These are phyloP conservation scores for Penicillium sp. DNA, from an alignment of 2,329 filamentous ascomycete genomes.

Conservation along the genomic window DNA sequence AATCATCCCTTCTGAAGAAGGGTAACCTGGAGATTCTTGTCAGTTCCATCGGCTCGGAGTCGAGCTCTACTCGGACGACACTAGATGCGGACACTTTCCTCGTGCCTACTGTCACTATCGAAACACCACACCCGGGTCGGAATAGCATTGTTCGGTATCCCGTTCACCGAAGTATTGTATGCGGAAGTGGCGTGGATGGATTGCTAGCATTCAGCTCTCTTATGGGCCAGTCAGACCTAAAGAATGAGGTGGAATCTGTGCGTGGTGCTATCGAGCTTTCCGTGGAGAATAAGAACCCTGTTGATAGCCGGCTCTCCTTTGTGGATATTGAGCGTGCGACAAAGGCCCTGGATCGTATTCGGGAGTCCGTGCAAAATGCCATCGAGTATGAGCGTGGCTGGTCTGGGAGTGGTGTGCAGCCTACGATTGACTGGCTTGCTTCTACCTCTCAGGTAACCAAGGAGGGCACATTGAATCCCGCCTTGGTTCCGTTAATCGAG, in stretches of 20 bases:
- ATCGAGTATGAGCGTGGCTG: constrained; percentile 72
- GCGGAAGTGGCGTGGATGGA: constrained; percentile 71
- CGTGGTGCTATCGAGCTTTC: constrained; percentile 46
- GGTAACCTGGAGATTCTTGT: constrained; percentile 63
- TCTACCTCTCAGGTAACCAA: constrained; percentile 22
- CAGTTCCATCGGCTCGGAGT: constrained; percentile 53
- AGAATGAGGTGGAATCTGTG: constrained; percentile 32
- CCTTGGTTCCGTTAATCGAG: constrained; percentile 65
- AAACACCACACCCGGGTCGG: constrained; percentile 62
- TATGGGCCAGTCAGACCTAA: constrained; percentile 31
- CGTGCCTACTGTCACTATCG: constrained; percentile 73
- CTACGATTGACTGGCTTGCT: constrained; percentile 65
- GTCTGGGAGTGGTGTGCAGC: constrained; percentile 69
- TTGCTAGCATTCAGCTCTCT: constrained; percentile 47
- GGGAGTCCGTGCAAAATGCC: constrained; percentile 68
- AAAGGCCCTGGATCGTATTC: constrained; percentile 66
- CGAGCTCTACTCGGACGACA: constrained; percentile 50
- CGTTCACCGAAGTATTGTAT: constrained; percentile 77
- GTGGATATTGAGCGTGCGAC: constrained; percentile 66
- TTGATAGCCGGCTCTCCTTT: constrained; percentile 41
- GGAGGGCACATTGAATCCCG: constrained; percentile 62
- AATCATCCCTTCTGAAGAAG: constrained; percentile 57
- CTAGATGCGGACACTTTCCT: constrained; percentile 64
- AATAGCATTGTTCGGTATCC: constrained; percentile 72
- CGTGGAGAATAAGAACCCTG: constrained; percentile 41